A percentile compares a stretch with the other conserved stretches of the same genome.
Conservation (phyloP, 2,329 filamentous ascomycete genomes). For the Colletotrichum tropicicola region DNA sequence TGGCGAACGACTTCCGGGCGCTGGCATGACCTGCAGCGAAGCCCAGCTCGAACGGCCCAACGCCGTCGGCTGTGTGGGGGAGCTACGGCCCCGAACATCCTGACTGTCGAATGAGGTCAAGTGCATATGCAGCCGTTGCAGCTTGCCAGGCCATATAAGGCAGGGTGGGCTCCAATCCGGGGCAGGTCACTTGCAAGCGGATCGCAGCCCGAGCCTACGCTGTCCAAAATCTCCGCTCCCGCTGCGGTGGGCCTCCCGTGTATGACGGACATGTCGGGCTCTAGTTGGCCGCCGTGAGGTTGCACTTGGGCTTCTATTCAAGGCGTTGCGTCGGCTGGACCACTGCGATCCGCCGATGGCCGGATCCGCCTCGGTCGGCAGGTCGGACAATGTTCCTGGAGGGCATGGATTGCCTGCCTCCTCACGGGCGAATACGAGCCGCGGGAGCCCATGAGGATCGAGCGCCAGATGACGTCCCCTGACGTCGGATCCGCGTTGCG, state of each 20-base stretch:
- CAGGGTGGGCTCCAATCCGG: not conserved
- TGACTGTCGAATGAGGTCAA: not conserved
- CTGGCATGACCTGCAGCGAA: constrained; percentile 13
- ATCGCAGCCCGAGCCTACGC: constrained; percentile 3
- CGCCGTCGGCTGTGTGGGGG: not conserved
- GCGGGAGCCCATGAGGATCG: not conserved
- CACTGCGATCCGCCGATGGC: not conserved
- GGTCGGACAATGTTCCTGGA: too few species aligned
- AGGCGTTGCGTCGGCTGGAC: not conserved
- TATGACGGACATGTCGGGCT: constrained; percentile 20
- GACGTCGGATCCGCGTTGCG: constrained; percentile 8
- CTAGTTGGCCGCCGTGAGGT: constrained; percentile 1
- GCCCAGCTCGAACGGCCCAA: constrained; percentile 9
- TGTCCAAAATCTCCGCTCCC: constrained; percentile 21
- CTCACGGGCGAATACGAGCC: constrained; percentile 3
- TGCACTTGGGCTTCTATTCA: constrained; percentile 17
- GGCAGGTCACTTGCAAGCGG: not conserved
- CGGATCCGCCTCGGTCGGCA: not conserved
- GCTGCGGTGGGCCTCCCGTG: constrained; percentile 17
- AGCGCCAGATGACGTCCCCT: constrained; percentile 9
- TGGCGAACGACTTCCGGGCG: not conserved
- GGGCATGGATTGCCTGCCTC: too few species aligned
- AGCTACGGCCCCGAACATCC: too few species aligned
- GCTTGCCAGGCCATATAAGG: not conserved
- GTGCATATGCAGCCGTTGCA: constrained; percentile 1